Percentiles rank a stretch among this genome's conserved stretches.
Evolutionary conservation across 2,329 filamentous ascomycete genomes (phyloP).

Genomic region (Hymenoscyphus salicellus): DNA sequence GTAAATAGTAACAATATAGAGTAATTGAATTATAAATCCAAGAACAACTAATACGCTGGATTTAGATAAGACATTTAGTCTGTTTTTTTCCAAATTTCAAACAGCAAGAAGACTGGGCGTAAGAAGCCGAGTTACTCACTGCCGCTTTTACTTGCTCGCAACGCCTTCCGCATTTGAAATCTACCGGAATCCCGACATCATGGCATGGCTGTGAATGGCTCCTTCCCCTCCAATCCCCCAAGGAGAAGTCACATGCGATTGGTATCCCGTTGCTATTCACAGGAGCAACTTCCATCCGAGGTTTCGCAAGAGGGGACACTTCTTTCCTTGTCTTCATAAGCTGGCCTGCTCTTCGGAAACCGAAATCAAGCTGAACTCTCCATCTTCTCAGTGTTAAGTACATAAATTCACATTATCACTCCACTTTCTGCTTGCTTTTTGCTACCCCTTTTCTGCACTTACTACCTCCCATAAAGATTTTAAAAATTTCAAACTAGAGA

Average conservation of each 20-base stretch:
- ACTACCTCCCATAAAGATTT: not conserved
- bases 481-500: not conserved
- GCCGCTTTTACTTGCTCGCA: too few relatives aligned
- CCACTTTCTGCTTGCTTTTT: not conserved
- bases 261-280: not conserved
- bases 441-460: not conserved
- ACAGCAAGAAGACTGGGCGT: too few relatives aligned
- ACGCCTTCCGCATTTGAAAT: too few relatives aligned
- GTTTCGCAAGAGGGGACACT: conserved; percentile 4
- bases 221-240: too few relatives aligned
- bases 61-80: too few relatives aligned
- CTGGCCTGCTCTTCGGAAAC: not conserved
- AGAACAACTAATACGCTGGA: too few relatives aligned
- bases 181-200: too few relatives aligned
- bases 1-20: not conserved
- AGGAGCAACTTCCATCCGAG: not conserved
- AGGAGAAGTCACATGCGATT: not conserved
- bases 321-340: not conserved
- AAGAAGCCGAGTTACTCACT: too few relatives aligned
- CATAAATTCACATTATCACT: not conserved
- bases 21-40: too few relatives aligned
- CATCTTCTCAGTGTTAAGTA: not conserved
- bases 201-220: too few relatives aligned
- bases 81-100: too few relatives aligned
- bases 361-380: not conserved